A percentile compares a stretch with the other conserved stretches of the same genome.
These are phyloP conservation scores for Sclerotinia trifoliorum DNA, from an alignment of 2,329 filamentous ascomycete species.

Conservation along the genomic window DNA sequence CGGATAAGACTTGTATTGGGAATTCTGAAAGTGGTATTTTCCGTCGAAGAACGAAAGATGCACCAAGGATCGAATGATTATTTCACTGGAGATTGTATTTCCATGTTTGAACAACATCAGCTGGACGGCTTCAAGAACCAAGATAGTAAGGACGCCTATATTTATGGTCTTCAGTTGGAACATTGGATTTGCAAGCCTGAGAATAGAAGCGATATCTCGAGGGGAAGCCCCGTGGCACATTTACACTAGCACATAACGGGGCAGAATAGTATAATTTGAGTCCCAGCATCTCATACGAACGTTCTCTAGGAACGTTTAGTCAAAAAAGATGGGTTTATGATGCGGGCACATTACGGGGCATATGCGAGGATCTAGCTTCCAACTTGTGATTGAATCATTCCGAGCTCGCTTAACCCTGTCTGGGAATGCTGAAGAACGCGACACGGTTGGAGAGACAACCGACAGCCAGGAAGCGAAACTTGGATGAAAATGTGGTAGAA, in stretches of 20 bases:
- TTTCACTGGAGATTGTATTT: background rate
- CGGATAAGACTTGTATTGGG: background rate
- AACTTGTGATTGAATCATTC: too few relatives aligned
- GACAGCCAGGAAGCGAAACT: background rate
- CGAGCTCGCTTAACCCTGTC: background rate
- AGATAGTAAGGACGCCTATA: background rate
- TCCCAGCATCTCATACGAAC: background rate
- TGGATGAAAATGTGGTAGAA: background rate
- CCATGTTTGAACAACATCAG: background rate
- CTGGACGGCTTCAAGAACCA: background rate
- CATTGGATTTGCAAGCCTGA: background rate
- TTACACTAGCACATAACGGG: background rate
- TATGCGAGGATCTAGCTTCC: background rate
- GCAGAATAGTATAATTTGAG: background rate
- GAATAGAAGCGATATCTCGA: background rate
- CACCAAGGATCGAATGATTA: background rate
- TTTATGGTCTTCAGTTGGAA: background rate
- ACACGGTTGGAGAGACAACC: background rate
- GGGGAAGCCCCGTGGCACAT: too few relatives aligned
- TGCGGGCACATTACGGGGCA: too few relatives aligned
- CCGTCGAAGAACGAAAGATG: background rate
- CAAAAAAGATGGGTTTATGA: background rate
- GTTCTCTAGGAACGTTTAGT: fast-evolving
- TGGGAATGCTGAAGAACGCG: background rate
- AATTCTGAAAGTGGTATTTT: background rate